Evolutionary conservation across 2,329 filamentous ascomycete species (phyloP), one percentile per base, ranked within the genome.

Genomic region (Aspergillus intermedius): DNA sequence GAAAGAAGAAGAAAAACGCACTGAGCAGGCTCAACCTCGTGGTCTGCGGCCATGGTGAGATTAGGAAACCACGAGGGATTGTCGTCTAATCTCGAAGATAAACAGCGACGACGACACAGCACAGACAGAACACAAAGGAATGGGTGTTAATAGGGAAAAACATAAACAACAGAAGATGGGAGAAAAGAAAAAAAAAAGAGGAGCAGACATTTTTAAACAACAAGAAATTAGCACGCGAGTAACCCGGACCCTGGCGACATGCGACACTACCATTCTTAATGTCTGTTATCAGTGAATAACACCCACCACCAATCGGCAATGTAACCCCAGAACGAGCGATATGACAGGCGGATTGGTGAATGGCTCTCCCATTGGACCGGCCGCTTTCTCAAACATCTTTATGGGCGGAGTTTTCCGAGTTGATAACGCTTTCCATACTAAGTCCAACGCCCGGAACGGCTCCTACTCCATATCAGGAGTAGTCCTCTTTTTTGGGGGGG

Each of bases 11-110:
- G 19, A 25, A 50, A 51, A 48, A 42, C 17, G 10, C n/a, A 10
- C 10, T 28, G 46, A 22, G 23, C 60, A 50, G 49, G 50, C 55
- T 59, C 54, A 45, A 58, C 56, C 57, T 63, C 61, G 47, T 55
- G 59, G 46, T 61, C 56, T 50, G 58, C 48, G 52, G 63, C 60
- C 62, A 58, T 59, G n/a, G 49, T 58, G 51, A 32, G 21, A 53
- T 40, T 40, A 46, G 45, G 48, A 30, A 28, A 30, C 25, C 25
- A 30, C 25, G 25, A 30, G 25, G 9, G 25, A 30, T 10, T 30
- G 10, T 30, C 10, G 25, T 30, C 25, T 30, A 12, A 30, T 30
- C 25, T 30, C 10, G 25, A 30, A 30, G 25, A 12, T 30, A 30
- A 30, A 30, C 25, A 30, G 25, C 25, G 25, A 30, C 25, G 25